Conservation (phyloP, 768 basidiomycete species). For the Hypholoma fasciculare region DNA sequence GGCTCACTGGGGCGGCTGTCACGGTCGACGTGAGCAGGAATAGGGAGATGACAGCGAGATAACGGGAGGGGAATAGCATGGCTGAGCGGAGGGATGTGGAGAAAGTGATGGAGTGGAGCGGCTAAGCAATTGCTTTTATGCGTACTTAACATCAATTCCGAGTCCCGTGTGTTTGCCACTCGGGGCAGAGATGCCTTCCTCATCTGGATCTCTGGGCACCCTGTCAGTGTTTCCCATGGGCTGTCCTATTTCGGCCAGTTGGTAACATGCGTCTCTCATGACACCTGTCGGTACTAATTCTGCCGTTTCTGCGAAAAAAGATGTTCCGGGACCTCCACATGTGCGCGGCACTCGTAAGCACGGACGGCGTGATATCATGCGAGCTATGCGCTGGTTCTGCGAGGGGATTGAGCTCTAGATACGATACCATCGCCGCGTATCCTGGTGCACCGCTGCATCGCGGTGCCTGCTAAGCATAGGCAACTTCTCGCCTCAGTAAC, state of each 20-base stretch:
- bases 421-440: background rate
- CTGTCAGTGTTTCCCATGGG: constrained; percentile 30
- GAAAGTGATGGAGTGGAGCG: constrained; percentile 22
- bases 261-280: constrained; percentile 21
- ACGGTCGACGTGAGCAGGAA: constrained; percentile 29
- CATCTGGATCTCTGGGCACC: constrained; percentile 29
- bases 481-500: background rate
- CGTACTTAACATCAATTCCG: constrained; percentile 34
- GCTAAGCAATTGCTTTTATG: constrained; percentile 33
- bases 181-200: constrained; percentile 35
- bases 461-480: background rate
- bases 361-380: background rate
- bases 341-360: background rate
- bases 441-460: background rate
- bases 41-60: constrained; percentile 32
- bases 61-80: constrained; percentile 35
- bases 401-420: background rate
- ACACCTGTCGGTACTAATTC: constrained; percentile 22
- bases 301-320: constrained; percentile 17
- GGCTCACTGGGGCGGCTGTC: constrained; percentile 39
- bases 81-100: constrained; percentile 21
- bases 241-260: constrained; percentile 19
- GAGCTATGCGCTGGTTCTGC: background rate
- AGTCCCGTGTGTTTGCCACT: constrained; percentile 25
- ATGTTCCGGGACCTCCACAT: constrained; percentile 15